Evolutionary conservation across 2,329 filamentous ascomycete genomes (phyloP), one percentile per base, ranked within the genome.

Genomic region (Alternaria burnsii): DNA sequence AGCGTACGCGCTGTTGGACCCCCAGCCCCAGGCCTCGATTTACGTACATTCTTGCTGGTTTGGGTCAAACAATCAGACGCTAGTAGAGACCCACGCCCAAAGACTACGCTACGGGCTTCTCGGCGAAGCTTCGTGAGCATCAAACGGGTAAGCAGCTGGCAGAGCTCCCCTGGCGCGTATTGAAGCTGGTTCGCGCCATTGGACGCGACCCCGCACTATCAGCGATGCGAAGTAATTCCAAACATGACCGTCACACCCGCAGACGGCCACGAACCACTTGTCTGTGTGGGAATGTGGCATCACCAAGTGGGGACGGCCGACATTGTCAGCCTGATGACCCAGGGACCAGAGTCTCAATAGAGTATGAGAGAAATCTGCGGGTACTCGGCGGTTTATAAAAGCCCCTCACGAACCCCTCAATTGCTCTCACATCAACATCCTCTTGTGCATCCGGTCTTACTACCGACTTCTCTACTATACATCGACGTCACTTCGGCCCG

Each of bases 141-240:
- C 52, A 55, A 70, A 65, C 48, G 58, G 67, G 65, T 61, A 66
- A 66, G 60, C 24, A 64, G 51, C 20, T 58, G 42, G 54, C 48
- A 56, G 34, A 62, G 59, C 46, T 63, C 59, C 59, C 61, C 66
- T 65, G 64, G 67, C 68, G 68, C 66, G 58, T 68, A 65, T 41
- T 63, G 38, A 46, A 55, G 57, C 65, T 66, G 51, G 62, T 62
- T 60, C 55, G 70, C 62, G 67, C 67, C 56, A 78, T 77, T 77
- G 72, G 76, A 70, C 68, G 62, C 56, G 61, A 76, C 74, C 76
- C 76, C 76, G 75, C 75, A 76, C 71, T 67, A 61, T 66, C 61
- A 55, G 63, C 69, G 61, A 62, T 69, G 66, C 66, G 67, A 69
- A 70, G 66, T 62, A 68, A 69, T 74, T 69, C 74, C 74, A 72